These are phyloP conservation scores for Penicillium sp. DNA, from an alignment of 2,329 filamentous ascomycete genomes.

Conservation along the genomic window DNA sequence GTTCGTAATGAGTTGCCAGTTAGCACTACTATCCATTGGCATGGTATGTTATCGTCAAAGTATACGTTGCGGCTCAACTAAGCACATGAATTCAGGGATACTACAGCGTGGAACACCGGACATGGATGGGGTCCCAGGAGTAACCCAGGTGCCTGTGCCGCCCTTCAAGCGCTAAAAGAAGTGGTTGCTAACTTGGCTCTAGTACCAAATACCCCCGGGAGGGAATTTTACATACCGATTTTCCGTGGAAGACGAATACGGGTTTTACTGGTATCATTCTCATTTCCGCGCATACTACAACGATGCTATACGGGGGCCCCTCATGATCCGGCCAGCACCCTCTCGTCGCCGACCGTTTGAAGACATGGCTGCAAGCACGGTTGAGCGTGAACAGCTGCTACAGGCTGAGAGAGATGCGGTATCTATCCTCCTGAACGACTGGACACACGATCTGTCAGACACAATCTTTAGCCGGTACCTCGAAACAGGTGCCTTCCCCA, in stretches of 20 bases:
- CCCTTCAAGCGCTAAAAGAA: conserved; percentile 2
- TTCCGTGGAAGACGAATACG: background rate
- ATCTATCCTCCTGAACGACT: conserved; percentile 3
- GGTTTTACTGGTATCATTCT: conserved; percentile 8
- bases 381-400: background rate
- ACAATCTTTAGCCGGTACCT: conserved; percentile 6
- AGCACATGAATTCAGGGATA: conserved; percentile 1
- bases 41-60: conserved; percentile 5
- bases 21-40: conserved; percentile 5
- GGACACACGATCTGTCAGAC: background rate
- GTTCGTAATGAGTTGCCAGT: background rate
- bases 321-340: conserved; percentile 3
- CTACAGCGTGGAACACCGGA: conserved; percentile 5
- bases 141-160: background rate
- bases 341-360: background rate
- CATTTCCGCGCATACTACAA: conserved; percentile 6
- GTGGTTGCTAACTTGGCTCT: conserved; percentile 4
- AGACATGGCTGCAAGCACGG: background rate
- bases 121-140: conserved; percentile 4
- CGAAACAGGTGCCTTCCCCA: conserved; percentile 4
- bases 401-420: conserved; percentile 4
- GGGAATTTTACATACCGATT: conserved; percentile 5
- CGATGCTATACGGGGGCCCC: conserved; percentile 2
- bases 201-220: background rate
- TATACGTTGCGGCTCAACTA: background rate